Percentiles rank a stretch among this genome's conserved stretches.
Conservation (phyloP, 108 stramenopile genomes). For the Tribonema minus region DNA sequence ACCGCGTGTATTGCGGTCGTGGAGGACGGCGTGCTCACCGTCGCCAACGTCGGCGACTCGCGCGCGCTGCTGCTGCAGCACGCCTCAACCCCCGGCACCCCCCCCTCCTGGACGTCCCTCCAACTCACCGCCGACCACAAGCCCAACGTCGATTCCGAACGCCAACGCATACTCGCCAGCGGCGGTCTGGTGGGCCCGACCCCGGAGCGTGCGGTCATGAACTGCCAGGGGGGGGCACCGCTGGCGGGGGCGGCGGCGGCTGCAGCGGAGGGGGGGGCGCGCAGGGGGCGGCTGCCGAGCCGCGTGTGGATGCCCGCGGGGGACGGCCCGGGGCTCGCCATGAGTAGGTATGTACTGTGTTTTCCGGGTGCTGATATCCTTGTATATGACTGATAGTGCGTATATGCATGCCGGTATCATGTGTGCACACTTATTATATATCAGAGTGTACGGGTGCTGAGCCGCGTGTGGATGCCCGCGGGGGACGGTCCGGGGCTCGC, state of each 20-base stretch:
- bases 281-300: neutral
- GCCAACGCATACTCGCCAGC: neutral
- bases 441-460: neutral
- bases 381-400: neutral
- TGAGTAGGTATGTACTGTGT: neutral
- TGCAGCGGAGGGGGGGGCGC: neutral
- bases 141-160: neutral
- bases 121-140: neutral
- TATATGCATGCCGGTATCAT: neutral
- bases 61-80: neutral
- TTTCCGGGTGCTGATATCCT: neutral
- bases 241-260: neutral
- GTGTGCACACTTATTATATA: neutral
- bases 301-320: neutral
- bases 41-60: neutral
- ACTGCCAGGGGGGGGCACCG: neutral
- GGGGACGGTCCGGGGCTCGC: neutral
- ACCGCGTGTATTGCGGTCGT: neutral
- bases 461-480: neutral
- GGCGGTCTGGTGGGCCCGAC: neutral
- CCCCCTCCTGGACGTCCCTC: neutral
- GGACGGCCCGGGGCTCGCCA: neutral
- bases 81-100: neutral
- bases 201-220: neutral
- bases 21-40: neutral